These are phyloP conservation scores for Cladobotryum protrusum DNA, from an alignment of 2,329 filamentous ascomycete species.

Conservation along the genomic window DNA sequence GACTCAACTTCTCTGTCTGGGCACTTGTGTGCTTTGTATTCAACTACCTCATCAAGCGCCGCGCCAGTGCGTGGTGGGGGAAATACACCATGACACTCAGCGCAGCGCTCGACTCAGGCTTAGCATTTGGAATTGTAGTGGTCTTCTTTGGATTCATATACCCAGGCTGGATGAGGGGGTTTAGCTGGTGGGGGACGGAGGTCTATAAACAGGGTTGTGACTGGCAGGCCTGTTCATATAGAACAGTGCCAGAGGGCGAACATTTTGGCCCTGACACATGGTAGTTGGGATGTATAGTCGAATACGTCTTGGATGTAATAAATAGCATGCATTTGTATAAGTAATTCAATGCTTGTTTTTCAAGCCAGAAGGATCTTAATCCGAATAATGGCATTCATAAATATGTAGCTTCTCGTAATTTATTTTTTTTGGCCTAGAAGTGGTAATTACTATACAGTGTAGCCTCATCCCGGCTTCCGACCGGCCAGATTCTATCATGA, in stretches of 20 bases:
- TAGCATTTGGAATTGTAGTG: conserved; percentile 75
- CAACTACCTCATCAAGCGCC: conserved; percentile 67
- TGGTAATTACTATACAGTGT: conserved; percentile 30
- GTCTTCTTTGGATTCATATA: conserved; percentile 87
- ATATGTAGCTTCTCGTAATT: conserved; percentile 15
- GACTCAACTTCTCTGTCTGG: conserved; percentile 85
- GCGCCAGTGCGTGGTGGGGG: conserved; percentile 72
- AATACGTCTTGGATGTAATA: background rate
- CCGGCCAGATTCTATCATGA: conserved; percentile 5
- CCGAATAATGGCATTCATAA: conserved; percentile 19
- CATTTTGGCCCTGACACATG: conserved; percentile 61
- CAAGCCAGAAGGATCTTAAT: background rate
- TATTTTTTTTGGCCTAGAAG: conserved; percentile 18
- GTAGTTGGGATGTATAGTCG: conserved; percentile 28
- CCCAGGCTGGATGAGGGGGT: conserved; percentile 64
- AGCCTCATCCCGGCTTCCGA: conserved; percentile 18
- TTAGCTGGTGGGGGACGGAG: conserved; percentile 86
- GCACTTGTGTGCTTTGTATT: conserved; percentile 79
- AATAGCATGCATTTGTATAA: background rate
- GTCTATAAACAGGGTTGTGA: conserved; percentile 80
- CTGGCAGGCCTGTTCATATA: conserved; percentile 74
- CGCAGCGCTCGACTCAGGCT: conserved; percentile 73
- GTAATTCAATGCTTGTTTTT: no score
- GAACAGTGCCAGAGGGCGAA: conserved; percentile 53
- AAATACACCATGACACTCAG: conserved; percentile 89